Percentiles rank a stretch among this genome's conserved stretches.
These are phyloP conservation scores for Phoma sp. DNA, from an alignment of 2,329 filamentous ascomycete species.

Conservation along the genomic window DNA sequence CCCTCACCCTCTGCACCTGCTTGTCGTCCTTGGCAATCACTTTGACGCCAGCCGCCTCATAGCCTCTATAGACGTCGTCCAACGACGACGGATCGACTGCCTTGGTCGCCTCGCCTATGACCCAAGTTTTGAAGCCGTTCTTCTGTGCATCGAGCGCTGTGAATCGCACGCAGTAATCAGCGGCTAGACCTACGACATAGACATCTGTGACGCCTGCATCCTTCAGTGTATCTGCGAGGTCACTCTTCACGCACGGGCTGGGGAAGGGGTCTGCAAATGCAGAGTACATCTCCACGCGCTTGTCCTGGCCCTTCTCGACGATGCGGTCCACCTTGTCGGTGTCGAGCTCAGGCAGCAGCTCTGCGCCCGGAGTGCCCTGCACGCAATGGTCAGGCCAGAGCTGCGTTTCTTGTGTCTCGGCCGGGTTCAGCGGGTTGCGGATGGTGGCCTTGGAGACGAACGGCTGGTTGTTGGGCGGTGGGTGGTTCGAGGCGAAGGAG, in stretches of 20 bases:
- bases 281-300: constrained; percentile 88
- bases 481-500: constrained; percentile 86
- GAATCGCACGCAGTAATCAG: constrained; percentile 85
- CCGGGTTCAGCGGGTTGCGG: constrained; percentile 67
- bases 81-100: constrained; percentile 70
- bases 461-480: constrained; percentile 64
- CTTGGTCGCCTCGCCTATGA: constrained; percentile 79
- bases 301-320: constrained; percentile 78
- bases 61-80: constrained; percentile 60
- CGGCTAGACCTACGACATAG: constrained; percentile 83
- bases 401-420: constrained; percentile 68
- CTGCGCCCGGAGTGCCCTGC: constrained; percentile 72
- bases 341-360: constrained; percentile 75
- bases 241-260: constrained; percentile 65
- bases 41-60: constrained; percentile 65
- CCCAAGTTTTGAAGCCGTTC: constrained; percentile 76
- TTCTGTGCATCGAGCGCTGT: constrained; percentile 79
- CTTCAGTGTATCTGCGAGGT: constrained; percentile 65
- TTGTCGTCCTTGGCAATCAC: constrained; percentile 64
- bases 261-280: constrained; percentile 84
- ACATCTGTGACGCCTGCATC: constrained; percentile 72
- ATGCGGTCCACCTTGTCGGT: constrained; percentile 64
- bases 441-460: constrained; percentile 71
- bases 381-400: constrained; percentile 95
- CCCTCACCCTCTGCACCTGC: constrained; percentile 61